Base-by-base conservation (phyloP, 208 protist species). In the Sergeia podlipaevii region DNA sequence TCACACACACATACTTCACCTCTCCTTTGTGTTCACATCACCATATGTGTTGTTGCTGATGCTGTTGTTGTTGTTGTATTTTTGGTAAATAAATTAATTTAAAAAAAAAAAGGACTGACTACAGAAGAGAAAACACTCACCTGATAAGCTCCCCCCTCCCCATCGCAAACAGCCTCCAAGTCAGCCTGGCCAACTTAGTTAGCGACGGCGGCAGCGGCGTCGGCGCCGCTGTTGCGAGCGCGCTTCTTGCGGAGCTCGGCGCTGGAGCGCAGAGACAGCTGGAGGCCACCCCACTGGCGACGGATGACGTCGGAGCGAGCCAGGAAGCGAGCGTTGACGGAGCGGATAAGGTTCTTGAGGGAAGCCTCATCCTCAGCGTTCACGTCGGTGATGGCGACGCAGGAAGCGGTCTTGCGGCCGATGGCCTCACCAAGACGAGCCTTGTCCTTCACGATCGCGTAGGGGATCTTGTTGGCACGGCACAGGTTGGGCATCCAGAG, bases 371-470 rank as follows among this genome's bases (percentile, higher is more conserved):
- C 97, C 78, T 98, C 92, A n/a, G 76, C 66, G 32, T 87, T 86
- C 34, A 99, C 93, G 45, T 95, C 84, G 32, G 91, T 98, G 56
- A 99, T 65, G 48, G 97, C 97, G 60, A 99, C 56, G 50, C 72
- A 81, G 8, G 98, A 89, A 43, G 96, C 82, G 29, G 82, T 99
- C 93, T 99, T 99, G 80, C 91, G 69, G 74, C 98, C 92, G 20
- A 99, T 93, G 6, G 99, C 63, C 42, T 94, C 49, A 64, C 99
- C 99, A 27, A 99, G 94, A 52, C 95, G 83, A 17, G 98, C 77
- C 95, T 99, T 99, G 67, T 93, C 84, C 89, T 99, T 99, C 65
- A 99, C 98, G 66, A 99, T 99, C 73, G 90, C 97, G 88, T 99
- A 99, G 38, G 99, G 98, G 49, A 99, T 89, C 51, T 98, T 97